These are phyloP conservation scores for Metrosideros polymorpha DNA, from an alignment of 441 rosid species.

Conservation along the genomic window DNA sequence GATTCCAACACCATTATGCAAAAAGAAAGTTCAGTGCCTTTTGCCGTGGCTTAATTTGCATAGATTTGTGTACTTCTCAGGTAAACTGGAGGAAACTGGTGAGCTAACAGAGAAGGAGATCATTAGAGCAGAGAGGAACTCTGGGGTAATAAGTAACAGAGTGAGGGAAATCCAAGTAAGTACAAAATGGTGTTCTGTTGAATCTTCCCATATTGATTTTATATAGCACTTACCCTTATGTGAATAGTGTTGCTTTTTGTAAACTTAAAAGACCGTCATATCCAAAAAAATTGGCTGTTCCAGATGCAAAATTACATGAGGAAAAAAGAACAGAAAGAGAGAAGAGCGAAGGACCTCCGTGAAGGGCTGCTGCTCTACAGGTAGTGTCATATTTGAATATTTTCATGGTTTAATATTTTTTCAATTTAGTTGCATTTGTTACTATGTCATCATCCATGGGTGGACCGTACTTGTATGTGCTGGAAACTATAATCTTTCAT, in stretches of 20 bases:
- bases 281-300: not conserved
- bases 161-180: conserved; percentile 88
- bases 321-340: conserved; percentile 70
- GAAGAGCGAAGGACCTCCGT: conserved; percentile 68
- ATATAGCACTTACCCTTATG: not conserved
- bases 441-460: not conserved
- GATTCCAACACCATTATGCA: not conserved
- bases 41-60: not conserved
- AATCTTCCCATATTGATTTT: not conserved
- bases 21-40: not conserved
- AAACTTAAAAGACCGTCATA: not conserved
- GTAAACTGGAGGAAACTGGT: conserved; percentile 52
- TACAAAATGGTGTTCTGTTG: not conserved
- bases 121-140: conserved; percentile 88
- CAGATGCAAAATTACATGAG: conserved; percentile 77
- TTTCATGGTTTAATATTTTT: not conserved
- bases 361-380: conserved; percentile 72
- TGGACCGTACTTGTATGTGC: not conserved
- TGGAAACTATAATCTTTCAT: not conserved
- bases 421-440: not conserved
- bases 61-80: conserved; percentile 22
- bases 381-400: conserved; percentile 18
- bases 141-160: conserved; percentile 69
- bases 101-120: conserved; percentile 86
- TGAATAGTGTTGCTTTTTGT: not conserved